Percentiles rank a stretch among this genome's conserved stretches.
phyloP scores from a whole-genome alignment of 768 basidiomycete species.

The Naganishia vaughanmartiniae region DNA sequence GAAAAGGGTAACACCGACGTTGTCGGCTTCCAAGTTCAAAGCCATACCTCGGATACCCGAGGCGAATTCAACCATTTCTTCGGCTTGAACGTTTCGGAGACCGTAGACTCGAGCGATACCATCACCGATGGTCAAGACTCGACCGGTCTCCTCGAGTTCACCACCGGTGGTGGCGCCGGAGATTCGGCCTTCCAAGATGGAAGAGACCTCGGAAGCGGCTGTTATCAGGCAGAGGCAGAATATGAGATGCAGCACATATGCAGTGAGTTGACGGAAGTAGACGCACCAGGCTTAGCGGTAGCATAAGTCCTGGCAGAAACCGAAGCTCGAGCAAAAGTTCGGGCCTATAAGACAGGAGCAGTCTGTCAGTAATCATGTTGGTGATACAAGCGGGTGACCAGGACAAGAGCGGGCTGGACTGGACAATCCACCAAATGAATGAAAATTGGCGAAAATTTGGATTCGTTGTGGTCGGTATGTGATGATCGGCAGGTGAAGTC shows the following conservation, averaged over 20 bases:
- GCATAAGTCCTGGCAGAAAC: constrained; percentile 73
- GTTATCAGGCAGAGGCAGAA: constrained; percentile 31
- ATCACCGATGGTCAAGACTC: constrained; percentile 98
- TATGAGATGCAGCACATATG: constrained; percentile 40
- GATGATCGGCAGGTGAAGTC: not conserved
- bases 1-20: constrained; percentile 99
- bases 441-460: not conserved
- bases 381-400: not conserved
- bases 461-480: not conserved
- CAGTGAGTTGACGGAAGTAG: not conserved
- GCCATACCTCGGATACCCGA: constrained; percentile 99
- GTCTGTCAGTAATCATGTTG: not conserved
- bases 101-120: constrained; percentile 93
- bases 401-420: not conserved
- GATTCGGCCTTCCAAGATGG: constrained; percentile 98
- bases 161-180: constrained; percentile 83
- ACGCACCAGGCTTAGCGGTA: constrained; percentile 92
- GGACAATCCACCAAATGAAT: not conserved
- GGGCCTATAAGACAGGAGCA: constrained; percentile 38
- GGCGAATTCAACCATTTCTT: constrained; percentile 99
- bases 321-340: constrained; percentile 47
- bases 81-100: constrained; percentile 94
- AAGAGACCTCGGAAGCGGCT: constrained; percentile 99
- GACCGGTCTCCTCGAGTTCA: constrained; percentile 98
- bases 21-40: constrained; percentile 99